Evolutionary conservation across 306 rosid species (phyloP).

Genomic region (Betula pendula): DNA sequence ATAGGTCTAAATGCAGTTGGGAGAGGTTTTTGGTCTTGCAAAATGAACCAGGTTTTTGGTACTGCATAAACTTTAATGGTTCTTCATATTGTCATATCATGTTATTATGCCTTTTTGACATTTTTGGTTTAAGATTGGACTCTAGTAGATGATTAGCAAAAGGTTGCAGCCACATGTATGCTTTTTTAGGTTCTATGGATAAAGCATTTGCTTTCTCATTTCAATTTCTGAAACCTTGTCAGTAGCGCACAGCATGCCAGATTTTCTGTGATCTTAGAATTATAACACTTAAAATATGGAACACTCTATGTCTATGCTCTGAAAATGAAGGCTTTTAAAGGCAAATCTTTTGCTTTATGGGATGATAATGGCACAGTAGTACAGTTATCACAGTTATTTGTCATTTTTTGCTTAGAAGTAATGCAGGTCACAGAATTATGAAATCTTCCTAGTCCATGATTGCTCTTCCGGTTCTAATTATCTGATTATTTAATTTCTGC

Average conservation of each 20-base stretch:
- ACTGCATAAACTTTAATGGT: slow-evolving; percentile 30
- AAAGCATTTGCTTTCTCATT: slow-evolving; percentile 3
- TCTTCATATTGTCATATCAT: slow-evolving; percentile 23
- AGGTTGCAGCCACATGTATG: not conserved
- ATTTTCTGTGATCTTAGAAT: not conserved
- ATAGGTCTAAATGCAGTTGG: slow-evolving; percentile 54
- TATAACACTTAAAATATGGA: not conserved
- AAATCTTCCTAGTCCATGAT: not conserved
- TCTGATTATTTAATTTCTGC: not conserved
- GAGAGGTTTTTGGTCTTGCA: slow-evolving; percentile 83
- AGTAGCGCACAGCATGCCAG: not conserved
- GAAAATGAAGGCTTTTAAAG: not conserved
- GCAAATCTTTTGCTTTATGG: not conserved
- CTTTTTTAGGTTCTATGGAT: not conserved
- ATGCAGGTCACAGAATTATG: not conserved
- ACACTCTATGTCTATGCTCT: not conserved
- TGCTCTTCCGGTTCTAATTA: not conserved
- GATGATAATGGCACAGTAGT: not conserved
- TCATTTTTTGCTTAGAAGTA: not conserved
- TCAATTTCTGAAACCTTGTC: not conserved
- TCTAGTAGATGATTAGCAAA: not conserved
- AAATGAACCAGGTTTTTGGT: slow-evolving; percentile 87
- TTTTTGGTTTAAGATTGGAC: slow-evolving; percentile 9
- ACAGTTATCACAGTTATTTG: not conserved
- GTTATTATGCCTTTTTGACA: not conserved